Evolutionary conservation across 1,284 basidiomycete species (phyloP), one percentile per base, ranked within the genome.

Genomic region (Hemileia vastatrix): DNA sequence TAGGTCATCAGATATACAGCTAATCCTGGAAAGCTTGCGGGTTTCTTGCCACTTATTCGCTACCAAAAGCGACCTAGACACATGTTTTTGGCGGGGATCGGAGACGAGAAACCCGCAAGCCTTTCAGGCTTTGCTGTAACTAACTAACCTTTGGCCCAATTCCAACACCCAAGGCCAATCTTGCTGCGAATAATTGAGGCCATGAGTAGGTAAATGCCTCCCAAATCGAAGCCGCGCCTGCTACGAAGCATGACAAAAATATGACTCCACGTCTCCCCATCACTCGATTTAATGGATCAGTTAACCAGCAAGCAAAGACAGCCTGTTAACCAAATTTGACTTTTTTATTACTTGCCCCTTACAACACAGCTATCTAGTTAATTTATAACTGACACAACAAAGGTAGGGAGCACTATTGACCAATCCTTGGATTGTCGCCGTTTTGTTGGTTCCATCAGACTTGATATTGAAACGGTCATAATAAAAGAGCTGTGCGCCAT

Each of bases 261-360:
- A 89, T 87, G n/a, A 83, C 83, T 55, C 86, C 87, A 48, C 86
- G 82, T 66, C 87, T 84, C 2, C 87, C 88, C 58, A 89, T 80
- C 69, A 74, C 78, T 62, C 79, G 77, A 73, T 88, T 89, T 55
- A 88, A 78, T 4, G 87, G 87, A 51, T 84, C 83, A 0, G 86
- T 85, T 53, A 88, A 74, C 86, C 86, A 87, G 74, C 78, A 77
- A 52, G 78, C 77, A 27, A 77, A 54, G 15, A 71, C 36, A 24
- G 73, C 74, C 59, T 62, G 40, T 23, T n/a, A 32, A 1, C 19
- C 47, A 18, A 32, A 13, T 44, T 21, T n/a, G n/a, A n/a, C n/a
- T n/a, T n/a, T n/a, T n/a, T n/a, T n/a, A n/a, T n/a, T n/a, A n/a
- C n/a, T n/a, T n/a, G n/a, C n/a, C n/a, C n/a, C n/a, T n/a, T n/a